Percentiles rank a stretch among this genome's conserved stretches.
Conservation (phyloP, 805 yeast species). For the Candida jianshihensis region DNA sequence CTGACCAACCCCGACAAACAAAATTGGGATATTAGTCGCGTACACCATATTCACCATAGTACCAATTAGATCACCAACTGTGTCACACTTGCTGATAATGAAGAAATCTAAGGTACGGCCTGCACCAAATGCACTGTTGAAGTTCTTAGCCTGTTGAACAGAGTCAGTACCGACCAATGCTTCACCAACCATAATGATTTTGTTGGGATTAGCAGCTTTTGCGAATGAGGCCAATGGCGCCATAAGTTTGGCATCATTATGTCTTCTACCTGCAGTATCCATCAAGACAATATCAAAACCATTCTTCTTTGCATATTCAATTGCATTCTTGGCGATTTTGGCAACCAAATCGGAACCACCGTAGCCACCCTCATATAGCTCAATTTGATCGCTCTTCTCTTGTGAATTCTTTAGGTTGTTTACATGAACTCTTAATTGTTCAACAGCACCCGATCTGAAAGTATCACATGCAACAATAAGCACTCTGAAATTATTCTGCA, state of each 20-base stretch:
- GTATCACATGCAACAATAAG: constrained; percentile 96
- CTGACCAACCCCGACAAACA: constrained; percentile 96
- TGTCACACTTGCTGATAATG: constrained; percentile 90
- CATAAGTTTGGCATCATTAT: constrained; percentile 90
- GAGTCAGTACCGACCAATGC: constrained; percentile 97
- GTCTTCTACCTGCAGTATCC: constrained; percentile 98
- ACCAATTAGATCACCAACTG: constrained; percentile 95
- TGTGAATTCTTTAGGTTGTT: constrained; percentile 70
- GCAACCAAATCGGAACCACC: constrained; percentile 96
- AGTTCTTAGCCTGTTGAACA: constrained; percentile 89
- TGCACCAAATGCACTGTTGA: constrained; percentile 88
- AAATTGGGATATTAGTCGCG: constrained; percentile 90
- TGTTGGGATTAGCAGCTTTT: constrained; percentile 90
- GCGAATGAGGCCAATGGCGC: constrained; percentile 94
- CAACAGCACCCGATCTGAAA: constrained; percentile 98
- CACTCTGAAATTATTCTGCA: constrained; percentile 82
- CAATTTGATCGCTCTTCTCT: constrained; percentile 39
- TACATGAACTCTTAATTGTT: constrained; percentile 91
- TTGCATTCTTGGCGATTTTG: constrained; percentile 86
- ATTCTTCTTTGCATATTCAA: constrained; percentile 64
- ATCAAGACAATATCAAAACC: constrained; percentile 79
- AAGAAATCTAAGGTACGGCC: constrained; percentile 79
- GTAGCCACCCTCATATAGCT: constrained; percentile 88
- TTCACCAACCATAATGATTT: constrained; percentile 97
- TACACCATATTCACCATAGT: constrained; percentile 96